Evolutionary conservation across 2,329 filamentous ascomycete genomes (phyloP).

Genomic region (Ustilaginoidea virens): DNA sequence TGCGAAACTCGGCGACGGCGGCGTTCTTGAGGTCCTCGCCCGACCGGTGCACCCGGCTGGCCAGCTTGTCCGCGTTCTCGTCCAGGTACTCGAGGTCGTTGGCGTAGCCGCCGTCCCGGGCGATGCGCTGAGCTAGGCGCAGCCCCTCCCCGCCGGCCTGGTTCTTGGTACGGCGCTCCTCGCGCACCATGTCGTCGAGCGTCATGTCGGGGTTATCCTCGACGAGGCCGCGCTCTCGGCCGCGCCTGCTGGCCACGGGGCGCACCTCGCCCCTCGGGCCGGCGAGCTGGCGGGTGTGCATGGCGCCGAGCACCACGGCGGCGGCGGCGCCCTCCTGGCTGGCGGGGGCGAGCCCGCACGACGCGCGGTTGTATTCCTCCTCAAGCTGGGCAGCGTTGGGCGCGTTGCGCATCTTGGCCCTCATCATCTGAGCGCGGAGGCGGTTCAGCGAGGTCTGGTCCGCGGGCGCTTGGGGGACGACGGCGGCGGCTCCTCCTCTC

Average conservation of each 20-base stretch:
- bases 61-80: conserved; percentile 84
- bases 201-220: conserved; percentile 91
- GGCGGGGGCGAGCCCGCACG: conserved; percentile 41
- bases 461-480: conserved; percentile 35
- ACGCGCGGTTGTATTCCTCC: conserved; percentile 65
- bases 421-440: conserved; percentile 89
- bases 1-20: conserved; percentile 79
- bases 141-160: conserved; percentile 66
- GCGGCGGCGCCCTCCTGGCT: conserved; percentile 32
- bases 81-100: conserved; percentile 94
- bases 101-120: conserved; percentile 82
- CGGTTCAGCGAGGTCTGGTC: conserved; percentile 76
- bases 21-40: conserved; percentile 77
- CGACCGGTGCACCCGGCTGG: conserved; percentile 73
- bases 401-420: conserved; percentile 71
- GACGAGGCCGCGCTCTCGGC: conserved; percentile 69
- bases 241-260: conserved; percentile 62
- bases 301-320: conserved; percentile 62
- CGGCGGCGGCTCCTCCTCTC: conserved; percentile 31
- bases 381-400: conserved; percentile 66
- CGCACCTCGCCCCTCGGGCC: conserved; percentile 61
- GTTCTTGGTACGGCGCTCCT: conserved; percentile 74
- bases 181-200: conserved; percentile 91
- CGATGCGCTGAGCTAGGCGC: conserved; percentile 79
- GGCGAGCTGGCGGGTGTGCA: conserved; percentile 81